Evolutionary conservation across 2,329 filamentous ascomycete genomes (phyloP), one percentile per base, ranked within the genome.

Genomic region (Penicillium frequentans): DNA sequence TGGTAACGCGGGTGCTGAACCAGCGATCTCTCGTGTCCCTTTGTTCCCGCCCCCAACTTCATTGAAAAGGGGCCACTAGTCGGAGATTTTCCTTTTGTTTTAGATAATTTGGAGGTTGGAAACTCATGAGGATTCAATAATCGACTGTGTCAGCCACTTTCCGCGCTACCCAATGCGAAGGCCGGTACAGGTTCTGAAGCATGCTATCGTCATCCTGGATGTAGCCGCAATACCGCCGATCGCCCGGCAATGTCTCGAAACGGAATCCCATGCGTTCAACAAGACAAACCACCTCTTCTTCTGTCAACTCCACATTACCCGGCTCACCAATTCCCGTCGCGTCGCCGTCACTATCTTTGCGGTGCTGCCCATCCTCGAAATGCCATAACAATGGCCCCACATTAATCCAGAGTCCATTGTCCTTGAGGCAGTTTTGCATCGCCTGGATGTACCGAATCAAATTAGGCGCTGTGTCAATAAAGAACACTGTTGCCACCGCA

Each of bases 401-500:
- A 69, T 99, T 99, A 69, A 96, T 84, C 80, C 96, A 90, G 4
- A 96, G 68, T 0, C 95, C 95, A 26, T 89, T 90, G 0, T 85
- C 81, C 64, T 84, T 86, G 49, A 99, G 82, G 68, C 93, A 96
- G 69, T 90, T 84, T 43, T 78, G 79, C 54, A 98, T 90, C 1
- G 92, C 88, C 70, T 96, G 87, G 33, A 99, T 85, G 70, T 99
- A 99, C 2, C 89, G 85, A 53, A 98, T 89, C 31, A 97, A 73
- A 71, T 99, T 98, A 1, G 93, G 93, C 2, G 95, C 95, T 1
- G 95, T 99, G 73, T 99, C 96, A 56, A 99, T 88, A 78, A 99
- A 99, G 78, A 98, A 99, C 11, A 96, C 90, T 3, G 90, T 91
- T 0, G 90, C 87, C 2, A 98, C 91, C 1, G 89, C 92, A 68